Evolutionary conservation across 805 yeast genomes (phyloP).

Genomic region (Lipomyces sp.): DNA sequence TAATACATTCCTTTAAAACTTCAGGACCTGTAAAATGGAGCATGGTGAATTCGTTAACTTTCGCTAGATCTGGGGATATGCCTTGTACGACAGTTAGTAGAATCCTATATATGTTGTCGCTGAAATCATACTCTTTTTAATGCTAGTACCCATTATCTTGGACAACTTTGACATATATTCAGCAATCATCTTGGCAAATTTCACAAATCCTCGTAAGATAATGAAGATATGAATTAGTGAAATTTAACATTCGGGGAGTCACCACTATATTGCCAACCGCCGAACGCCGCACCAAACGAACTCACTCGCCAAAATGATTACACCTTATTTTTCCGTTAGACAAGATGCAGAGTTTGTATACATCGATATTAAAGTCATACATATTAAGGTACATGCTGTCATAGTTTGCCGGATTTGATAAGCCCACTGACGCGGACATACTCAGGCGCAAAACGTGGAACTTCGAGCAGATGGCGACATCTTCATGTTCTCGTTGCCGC

Average conservation of each 20-base stretch:
- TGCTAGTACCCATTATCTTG: neutral
- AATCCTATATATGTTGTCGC: too few relatives aligned
- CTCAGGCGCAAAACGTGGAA: slow-evolving; percentile 70
- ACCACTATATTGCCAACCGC: too few relatives aligned
- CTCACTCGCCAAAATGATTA: slow-evolving; percentile 64
- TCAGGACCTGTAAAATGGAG: slow-evolving; percentile 62
- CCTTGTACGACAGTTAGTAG: slow-evolving; percentile 8
- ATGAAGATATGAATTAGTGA: neutral
- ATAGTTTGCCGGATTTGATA: neutral
- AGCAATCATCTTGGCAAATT: neutral
- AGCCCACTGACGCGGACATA: neutral
- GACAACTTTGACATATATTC: slow-evolving; percentile 22
- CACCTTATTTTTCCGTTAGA: slow-evolving; percentile 76
- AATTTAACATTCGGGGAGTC: too few relatives aligned
- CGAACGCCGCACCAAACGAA: neutral
- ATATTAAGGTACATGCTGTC: slow-evolving; percentile 52
- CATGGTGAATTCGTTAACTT: slow-evolving; percentile 49
- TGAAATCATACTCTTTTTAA: slow-evolving; percentile 9
- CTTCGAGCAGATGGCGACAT: slow-evolving; percentile 73
- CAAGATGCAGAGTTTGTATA: slow-evolving; percentile 77
- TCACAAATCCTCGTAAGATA: neutral
- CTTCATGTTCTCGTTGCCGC: slow-evolving; percentile 82
- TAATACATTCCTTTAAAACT: slow-evolving; percentile 56
- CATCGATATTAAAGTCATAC: slow-evolving; percentile 69
- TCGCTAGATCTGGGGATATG: slow-evolving; percentile 12